These are phyloP conservation scores for Populus hybrid DNA, from an alignment of 441 rosid genomes.

Conservation along the genomic window DNA sequence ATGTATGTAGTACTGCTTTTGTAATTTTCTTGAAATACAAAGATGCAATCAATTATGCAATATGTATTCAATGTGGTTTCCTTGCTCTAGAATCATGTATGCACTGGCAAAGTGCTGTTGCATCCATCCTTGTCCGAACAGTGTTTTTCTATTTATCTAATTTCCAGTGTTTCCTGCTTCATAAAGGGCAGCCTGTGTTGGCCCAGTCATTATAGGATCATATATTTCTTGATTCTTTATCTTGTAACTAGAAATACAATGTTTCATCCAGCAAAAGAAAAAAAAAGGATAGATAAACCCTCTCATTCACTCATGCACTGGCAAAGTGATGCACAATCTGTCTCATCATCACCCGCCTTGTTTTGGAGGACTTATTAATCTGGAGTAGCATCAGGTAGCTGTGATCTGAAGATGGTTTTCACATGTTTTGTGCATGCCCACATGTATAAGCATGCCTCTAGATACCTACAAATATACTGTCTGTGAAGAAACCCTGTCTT, in stretches of 20 bases:
- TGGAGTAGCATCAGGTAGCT: not conserved
- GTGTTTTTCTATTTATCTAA: not conserved
- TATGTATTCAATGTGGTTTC: not conserved
- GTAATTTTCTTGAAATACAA: not conserved
- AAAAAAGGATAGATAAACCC: not conserved
- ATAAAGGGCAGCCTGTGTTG: not conserved
- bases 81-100: not conserved
- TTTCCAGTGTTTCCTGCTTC: not conserved
- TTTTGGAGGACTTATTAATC: not conserved
- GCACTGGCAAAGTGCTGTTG: not conserved
- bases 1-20: constrained; percentile 43
- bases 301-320: not conserved
- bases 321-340: not conserved
- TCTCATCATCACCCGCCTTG: not conserved
- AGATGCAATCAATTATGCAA: not conserved
- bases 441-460: not conserved
- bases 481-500: not conserved
- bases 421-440: not conserved
- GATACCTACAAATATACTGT: not conserved
- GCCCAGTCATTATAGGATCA: not conserved
- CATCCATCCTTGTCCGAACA: not conserved
- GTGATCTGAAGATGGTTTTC: not conserved
- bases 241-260: not conserved
- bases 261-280: not conserved
- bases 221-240: not conserved